Conservation (phyloP, 2,329 filamentous ascomycete genomes). For the Magnaporthiopsis poae region DNA sequence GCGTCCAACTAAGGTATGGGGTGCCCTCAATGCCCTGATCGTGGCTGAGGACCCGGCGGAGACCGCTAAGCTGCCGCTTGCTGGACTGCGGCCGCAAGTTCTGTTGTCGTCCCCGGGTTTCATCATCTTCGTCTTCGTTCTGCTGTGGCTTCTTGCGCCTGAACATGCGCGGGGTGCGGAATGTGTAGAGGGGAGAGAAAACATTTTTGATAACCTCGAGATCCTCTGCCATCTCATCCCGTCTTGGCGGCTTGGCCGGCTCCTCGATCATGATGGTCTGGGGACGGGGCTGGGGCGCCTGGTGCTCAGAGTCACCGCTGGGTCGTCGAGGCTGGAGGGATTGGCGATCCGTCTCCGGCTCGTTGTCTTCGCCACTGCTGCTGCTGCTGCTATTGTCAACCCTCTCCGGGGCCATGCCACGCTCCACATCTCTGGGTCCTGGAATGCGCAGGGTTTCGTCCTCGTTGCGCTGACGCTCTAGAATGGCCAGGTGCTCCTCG, state of each 20-base stretch:
- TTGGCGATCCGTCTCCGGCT: slow-evolving; percentile 27
- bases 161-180: slow-evolving; percentile 33
- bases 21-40: slow-evolving; percentile 47
- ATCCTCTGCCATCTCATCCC: slow-evolving; percentile 34
- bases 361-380: slow-evolving; percentile 13
- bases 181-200: slow-evolving; percentile 29
- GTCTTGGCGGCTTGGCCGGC: slow-evolving; percentile 36
- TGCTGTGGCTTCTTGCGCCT: slow-evolving; percentile 19
- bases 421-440: slow-evolving; percentile 80
- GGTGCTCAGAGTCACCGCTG: slow-evolving; percentile 22
- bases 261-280: slow-evolving; percentile 60
- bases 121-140: slow-evolving; percentile 7
- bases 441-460: slow-evolving; percentile 77
- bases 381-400: slow-evolving; percentile 26
- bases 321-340: slow-evolving; percentile 5
- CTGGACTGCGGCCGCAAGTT: slow-evolving; percentile 28
- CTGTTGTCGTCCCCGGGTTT: slow-evolving; percentile 23
- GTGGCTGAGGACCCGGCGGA: slow-evolving; percentile 47
- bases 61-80: slow-evolving; percentile 33
- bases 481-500: slow-evolving; percentile 77
- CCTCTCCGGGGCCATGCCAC: slow-evolving; percentile 59
- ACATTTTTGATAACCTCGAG: slow-evolving; percentile 31
- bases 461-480: slow-evolving; percentile 70
- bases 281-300: slow-evolving; percentile 18
- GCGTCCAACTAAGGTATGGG: slow-evolving; percentile 89